Evolutionary conservation across 345 rosid genomes (phyloP).

Genomic region (Eucalyptus albens): DNA sequence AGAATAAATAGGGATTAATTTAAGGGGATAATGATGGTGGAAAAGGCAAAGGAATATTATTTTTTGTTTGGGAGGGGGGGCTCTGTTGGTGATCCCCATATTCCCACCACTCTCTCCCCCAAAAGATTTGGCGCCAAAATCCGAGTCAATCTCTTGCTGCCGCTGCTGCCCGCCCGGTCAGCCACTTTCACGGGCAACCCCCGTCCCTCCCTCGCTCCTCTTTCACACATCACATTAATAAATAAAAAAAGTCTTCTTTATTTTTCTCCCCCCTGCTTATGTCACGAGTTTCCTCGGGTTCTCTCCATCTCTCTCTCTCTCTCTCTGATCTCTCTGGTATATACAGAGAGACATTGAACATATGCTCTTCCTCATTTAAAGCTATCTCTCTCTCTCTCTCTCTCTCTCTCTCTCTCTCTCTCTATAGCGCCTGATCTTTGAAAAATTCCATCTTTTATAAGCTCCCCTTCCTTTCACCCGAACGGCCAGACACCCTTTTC

Average conservation of each 20-base stretch:
- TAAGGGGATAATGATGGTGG: neutral
- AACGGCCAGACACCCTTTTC: neutral
- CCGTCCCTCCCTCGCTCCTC: neutral
- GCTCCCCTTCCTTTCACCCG: neutral
- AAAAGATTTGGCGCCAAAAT: neutral
- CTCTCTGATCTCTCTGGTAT: neutral
- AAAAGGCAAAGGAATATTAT: neutral
- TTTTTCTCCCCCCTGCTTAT: neutral
- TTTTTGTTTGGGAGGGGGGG: neutral
- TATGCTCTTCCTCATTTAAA: neutral
- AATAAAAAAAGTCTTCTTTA: neutral
- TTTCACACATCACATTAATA: neutral
- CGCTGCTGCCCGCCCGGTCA: neutral
- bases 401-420: neutral
- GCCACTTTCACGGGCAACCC: neutral
- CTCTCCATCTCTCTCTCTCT: neutral
- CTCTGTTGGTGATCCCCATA: neutral
- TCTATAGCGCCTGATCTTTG: neutral
- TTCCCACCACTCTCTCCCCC: neutral
- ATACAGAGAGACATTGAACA: neutral
- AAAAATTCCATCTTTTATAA: neutral
- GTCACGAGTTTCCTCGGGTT: constrained; percentile 29
- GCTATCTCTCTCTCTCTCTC: neutral
- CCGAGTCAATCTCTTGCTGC: neutral
- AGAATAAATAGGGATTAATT: neutral